Conservation (phyloP, 2,329 filamentous ascomycete species). For the Phoma herbarum region DNA sequence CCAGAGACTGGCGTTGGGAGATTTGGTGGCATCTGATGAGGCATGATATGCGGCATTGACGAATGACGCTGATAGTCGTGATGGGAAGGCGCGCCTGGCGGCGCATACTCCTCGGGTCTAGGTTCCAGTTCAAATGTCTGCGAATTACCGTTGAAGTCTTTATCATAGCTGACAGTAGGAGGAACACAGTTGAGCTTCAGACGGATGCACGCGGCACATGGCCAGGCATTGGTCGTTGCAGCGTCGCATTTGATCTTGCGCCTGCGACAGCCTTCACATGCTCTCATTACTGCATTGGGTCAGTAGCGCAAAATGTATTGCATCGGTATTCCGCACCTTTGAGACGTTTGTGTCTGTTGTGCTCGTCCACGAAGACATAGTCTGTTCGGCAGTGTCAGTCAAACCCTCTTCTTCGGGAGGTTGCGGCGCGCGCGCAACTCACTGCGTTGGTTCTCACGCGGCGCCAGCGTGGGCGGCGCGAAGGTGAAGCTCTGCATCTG, state of each 20-base stretch:
- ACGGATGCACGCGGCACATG: conserved; percentile 90
- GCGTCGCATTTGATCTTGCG: conserved; percentile 99
- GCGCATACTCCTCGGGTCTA: conserved; percentile 51
- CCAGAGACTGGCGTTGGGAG: conserved; percentile 42
- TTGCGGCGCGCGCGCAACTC: conserved; percentile 50
- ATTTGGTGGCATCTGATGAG: conserved; percentile 41
- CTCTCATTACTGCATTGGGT: conserved; percentile 80
- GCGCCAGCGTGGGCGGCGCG: conserved; percentile 69
- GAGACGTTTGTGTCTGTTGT: conserved; percentile 95
- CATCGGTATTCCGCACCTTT: conserved; percentile 71
- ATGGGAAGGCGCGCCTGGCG: conserved; percentile 49
- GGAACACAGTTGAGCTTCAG: conserved; percentile 93
- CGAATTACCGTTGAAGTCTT: conserved; percentile 56
- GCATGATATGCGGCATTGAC: conserved; percentile 42
- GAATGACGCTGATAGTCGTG: conserved; percentile 52
- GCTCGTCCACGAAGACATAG: conserved; percentile 99
- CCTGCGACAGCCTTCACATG: conserved; percentile 92
- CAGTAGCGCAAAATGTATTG: conserved; percentile 27
- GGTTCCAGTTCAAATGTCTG: conserved; percentile 55
- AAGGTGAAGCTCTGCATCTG: conserved; percentile 81
- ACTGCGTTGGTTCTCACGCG: conserved; percentile 86
- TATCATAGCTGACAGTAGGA: conserved; percentile 81
- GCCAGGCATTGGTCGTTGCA: conserved; percentile 96
- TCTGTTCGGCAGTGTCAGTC: conserved; percentile 63
- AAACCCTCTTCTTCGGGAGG: conserved; percentile 5